These are phyloP conservation scores for Ophiostoma sp. DNA, from an alignment of 2,329 filamentous ascomycete species.

Conservation along the genomic window DNA sequence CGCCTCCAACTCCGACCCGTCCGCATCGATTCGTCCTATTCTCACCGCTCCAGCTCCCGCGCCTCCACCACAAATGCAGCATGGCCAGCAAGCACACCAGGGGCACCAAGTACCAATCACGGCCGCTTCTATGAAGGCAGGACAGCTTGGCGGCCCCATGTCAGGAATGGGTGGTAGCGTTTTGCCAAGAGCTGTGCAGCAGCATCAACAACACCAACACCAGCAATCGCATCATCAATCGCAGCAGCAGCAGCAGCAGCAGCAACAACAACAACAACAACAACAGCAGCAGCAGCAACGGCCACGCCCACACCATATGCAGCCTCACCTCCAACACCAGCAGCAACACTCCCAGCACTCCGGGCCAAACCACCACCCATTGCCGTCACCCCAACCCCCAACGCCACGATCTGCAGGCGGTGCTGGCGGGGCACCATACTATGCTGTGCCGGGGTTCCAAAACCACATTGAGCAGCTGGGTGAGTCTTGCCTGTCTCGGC, in stretches of 20 bases:
- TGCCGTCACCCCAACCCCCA: conserved; percentile 25
- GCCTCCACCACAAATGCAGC: conserved; percentile 13
- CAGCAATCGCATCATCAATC: conserved; percentile 25
- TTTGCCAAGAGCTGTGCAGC: conserved; percentile 27
- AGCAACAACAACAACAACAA: conserved; percentile 26
- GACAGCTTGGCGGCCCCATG: conserved; percentile 28
- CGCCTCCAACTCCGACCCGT: conserved; percentile 44
- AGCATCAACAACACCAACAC: conserved; percentile 27
- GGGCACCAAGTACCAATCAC: conserved; percentile 16
- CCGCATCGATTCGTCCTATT: conserved; percentile 37
- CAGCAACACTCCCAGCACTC: conserved; percentile 35
- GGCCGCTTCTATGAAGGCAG: conserved; percentile 36
- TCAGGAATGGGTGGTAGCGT: conserved; percentile 23
- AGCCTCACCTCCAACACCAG: conserved; percentile 31
- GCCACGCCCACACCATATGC: conserved; percentile 17
- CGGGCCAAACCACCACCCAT: conserved; percentile 31
- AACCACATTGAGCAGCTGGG: conserved; percentile 94
- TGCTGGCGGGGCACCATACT: conserved; percentile 53
- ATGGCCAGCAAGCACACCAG: conserved; percentile 26
- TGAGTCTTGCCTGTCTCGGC: conserved; percentile 49
- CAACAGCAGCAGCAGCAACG: conserved; percentile 21
- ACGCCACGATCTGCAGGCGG: conserved; percentile 31
- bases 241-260: conserved; percentile 36
- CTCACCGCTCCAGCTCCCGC: conserved; percentile 30
- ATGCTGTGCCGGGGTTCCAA: conserved; percentile 76